These are phyloP conservation scores for Chenopodium suecicum DNA, from an alignment of 148 eudicot species.

Conservation along the genomic window DNA sequence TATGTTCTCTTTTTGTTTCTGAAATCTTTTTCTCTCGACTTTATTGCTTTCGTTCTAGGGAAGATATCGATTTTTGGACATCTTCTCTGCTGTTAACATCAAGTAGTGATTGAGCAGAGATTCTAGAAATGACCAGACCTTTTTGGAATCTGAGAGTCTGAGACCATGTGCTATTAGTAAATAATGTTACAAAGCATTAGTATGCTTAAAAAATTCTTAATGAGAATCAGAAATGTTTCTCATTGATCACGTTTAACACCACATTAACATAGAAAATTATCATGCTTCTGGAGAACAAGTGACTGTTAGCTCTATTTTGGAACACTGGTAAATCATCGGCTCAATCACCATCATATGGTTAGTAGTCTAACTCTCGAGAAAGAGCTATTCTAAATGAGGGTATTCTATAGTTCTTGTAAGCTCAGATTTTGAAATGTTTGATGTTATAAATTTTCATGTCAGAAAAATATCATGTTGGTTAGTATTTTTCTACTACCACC, in stretches of 20 bases:
- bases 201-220: background rate
- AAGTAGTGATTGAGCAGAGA: conserved; percentile 13
- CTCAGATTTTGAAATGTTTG: no score
- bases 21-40: conserved; percentile 16
- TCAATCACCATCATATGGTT: background rate
- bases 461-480: background rate
- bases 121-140: conserved; percentile 21
- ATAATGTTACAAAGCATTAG: background rate
- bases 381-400: no score
- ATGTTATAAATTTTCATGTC: background rate
- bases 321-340: background rate
- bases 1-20: conserved; percentile 21
- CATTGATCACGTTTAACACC: background rate
- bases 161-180: background rate
- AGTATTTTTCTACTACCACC: no score
- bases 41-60: conserved; percentile 8
- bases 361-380: no score
- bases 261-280: background rate
- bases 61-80: conserved; percentile 9
- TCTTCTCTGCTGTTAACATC: conserved; percentile 11
- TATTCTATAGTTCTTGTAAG: no score
- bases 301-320: background rate
- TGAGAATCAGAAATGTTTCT: background rate
- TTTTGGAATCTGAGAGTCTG: conserved; percentile 9
- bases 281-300: background rate